A percentile compares a stretch with the other conserved stretches of the same genome.
Evolutionary conservation across 2,329 filamentous ascomycete species (phyloP).

Genomic region (Alternaria gansuensis): DNA sequence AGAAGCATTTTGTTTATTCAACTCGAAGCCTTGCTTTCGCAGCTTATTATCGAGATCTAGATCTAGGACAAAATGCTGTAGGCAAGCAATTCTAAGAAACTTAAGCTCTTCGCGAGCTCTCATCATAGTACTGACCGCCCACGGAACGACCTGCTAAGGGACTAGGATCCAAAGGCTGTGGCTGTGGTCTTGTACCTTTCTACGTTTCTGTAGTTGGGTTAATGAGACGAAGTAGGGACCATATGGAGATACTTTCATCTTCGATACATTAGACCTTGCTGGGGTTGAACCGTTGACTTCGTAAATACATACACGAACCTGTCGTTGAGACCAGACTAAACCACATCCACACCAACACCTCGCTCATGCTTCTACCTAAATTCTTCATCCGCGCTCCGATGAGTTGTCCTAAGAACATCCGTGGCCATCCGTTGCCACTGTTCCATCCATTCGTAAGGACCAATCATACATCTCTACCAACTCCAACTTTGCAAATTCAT

Average conservation of each 20-base stretch:
- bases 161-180: no score
- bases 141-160: no score
- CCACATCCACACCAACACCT: neutral
- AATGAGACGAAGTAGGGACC: neutral
- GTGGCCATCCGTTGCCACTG: neutral
- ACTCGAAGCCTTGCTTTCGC: no score
- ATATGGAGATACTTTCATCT: neutral
- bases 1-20: no score
- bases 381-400: neutral
- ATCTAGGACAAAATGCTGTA: no score
- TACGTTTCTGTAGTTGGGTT: neutral
- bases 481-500: neutral
- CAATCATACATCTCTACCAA: neutral
- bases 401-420: no score
- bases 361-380: neutral
- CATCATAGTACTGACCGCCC: no score
- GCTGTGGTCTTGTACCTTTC: neutral
- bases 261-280: neutral
- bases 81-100: no score
- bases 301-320: conserved; percentile 3
- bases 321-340: conserved; percentile 3
- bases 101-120: no score
- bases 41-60: no score
- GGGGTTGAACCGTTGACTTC: conserved; percentile 8
- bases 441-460: no score